Evolutionary conservation across 306 rosid species (phyloP).

Genomic region (Alnus glutinosa): DNA sequence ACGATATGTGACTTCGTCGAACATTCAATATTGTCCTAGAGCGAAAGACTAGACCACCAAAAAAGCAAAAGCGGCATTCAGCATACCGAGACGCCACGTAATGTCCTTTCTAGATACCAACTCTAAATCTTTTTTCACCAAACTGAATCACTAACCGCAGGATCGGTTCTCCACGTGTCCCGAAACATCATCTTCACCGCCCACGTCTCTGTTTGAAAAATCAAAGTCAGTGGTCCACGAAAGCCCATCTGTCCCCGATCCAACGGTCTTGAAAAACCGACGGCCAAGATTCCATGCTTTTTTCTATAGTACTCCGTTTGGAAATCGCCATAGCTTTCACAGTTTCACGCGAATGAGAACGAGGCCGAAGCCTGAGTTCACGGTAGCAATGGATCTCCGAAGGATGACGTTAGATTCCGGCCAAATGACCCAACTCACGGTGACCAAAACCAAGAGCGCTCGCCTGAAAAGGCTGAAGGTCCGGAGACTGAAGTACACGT

Average conservation of each 20-base stretch:
- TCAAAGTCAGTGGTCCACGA: conserved; percentile 38
- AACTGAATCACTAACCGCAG: conserved; percentile 28
- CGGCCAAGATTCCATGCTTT: conserved; percentile 37
- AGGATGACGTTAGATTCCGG: conserved; percentile 12
- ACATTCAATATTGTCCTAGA: conserved; percentile 7
- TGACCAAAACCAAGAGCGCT: conserved; percentile 28
- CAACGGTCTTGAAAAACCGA: background rate
- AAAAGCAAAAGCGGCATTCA: conserved; percentile 25
- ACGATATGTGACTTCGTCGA: conserved; percentile 12
- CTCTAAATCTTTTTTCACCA: conserved; percentile 19
- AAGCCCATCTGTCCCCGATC: conserved; percentile 49
- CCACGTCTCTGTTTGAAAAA: conserved; percentile 56
- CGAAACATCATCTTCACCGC: conserved; percentile 38
- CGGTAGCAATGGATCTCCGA: conserved; percentile 10
- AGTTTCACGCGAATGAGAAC: conserved; percentile 19
- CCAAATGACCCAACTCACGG: conserved; percentile 9
- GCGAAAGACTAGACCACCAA: conserved; percentile 12
- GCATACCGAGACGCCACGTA: conserved; percentile 57
- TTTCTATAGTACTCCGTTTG: background rate
- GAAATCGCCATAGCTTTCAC: background rate
- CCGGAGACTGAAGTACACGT: conserved; percentile 49
- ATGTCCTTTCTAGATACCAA: background rate
- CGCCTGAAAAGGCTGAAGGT: conserved; percentile 40
- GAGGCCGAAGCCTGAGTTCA: conserved; percentile 2
- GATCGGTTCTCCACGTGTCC: conserved; percentile 52